Evolutionary conservation across 768 basidiomycete species (phyloP).

Genomic region (Agaricus sinodeliciosus): DNA sequence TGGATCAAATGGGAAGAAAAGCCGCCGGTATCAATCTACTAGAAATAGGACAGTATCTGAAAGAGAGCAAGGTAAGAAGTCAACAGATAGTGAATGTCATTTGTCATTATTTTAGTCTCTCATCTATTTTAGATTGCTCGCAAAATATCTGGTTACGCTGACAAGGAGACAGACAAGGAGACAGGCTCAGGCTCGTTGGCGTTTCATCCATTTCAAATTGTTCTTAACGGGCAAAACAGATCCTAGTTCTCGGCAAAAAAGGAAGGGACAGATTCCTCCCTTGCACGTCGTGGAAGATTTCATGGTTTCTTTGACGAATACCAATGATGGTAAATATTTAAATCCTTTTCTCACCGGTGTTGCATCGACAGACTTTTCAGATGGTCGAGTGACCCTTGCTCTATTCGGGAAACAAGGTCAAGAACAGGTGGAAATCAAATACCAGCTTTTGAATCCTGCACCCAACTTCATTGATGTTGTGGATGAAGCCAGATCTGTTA

Average conservation of each 20-base stretch:
- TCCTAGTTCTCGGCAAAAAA: conserved; percentile 13
- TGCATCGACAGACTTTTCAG: conserved; percentile 28
- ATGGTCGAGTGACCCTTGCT: conserved; percentile 69
- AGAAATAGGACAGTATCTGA: conserved; percentile 77
- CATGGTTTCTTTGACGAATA: conserved; percentile 66
- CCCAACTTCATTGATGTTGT: conserved; percentile 82
- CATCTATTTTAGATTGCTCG: conserved; percentile 45
- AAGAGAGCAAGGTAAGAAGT: conserved; percentile 64
- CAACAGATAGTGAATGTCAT: neutral
- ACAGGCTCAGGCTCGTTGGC: conserved; percentile 30
- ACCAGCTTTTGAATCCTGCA: conserved; percentile 89
- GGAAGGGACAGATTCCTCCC: conserved; percentile 53
- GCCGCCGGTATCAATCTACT: conserved; percentile 75
- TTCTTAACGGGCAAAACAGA: neutral
- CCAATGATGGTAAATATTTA: conserved; percentile 53
- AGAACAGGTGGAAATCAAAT: conserved; percentile 64
- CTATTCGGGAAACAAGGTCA: conserved; percentile 30
- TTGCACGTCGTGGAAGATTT: conserved; percentile 79
- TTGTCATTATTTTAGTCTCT: conserved; percentile 12
- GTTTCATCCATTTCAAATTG: neutral
- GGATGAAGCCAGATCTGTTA: conserved; percentile 72
- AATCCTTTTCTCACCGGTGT: neutral
- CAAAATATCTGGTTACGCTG: conserved; percentile 83
- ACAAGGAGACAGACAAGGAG: conserved; percentile 36
- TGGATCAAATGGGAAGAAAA: conserved; percentile 58